phyloP scores from a whole-genome alignment of 2,329 filamentous ascomycete genomes.

The Fusarium sp. region DNA sequence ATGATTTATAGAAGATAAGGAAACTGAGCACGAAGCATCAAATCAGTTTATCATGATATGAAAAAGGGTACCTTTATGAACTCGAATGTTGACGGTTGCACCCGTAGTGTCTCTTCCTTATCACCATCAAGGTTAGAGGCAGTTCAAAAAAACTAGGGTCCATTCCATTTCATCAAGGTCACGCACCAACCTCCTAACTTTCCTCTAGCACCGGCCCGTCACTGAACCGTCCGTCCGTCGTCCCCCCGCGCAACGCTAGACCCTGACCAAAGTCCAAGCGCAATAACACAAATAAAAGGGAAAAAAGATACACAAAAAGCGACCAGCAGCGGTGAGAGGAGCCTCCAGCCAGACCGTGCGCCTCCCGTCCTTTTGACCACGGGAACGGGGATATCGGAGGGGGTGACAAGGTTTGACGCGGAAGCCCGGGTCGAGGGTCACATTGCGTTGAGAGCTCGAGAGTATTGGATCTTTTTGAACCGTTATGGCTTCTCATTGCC shows the following conservation, averaged over 20 bases:
- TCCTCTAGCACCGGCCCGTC: background rate
- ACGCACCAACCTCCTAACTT: background rate
- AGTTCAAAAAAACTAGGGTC: background rate
- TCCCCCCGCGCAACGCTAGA: conserved; percentile 1
- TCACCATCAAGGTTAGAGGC: background rate
- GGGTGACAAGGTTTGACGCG: background rate
- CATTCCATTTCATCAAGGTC: background rate
- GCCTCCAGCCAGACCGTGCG: conserved; percentile 16
- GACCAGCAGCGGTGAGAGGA: conserved; percentile 2
- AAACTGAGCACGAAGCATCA: background rate
- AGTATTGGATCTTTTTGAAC: background rate
- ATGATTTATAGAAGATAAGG: background rate
- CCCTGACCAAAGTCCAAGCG: conserved; percentile 19
- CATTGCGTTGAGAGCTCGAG: background rate
- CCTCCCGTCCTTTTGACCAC: conserved; percentile 1
- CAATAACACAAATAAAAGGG: background rate
- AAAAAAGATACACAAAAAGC: background rate
- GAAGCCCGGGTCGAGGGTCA: conserved; percentile 2
- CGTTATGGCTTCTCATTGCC: background rate
- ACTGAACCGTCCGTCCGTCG: background rate
- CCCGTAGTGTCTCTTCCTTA: background rate
- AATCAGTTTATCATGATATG: background rate
- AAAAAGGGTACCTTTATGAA: background rate
- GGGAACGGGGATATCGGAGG: background rate
- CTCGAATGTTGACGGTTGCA: background rate